Evolutionary conservation across 2,329 filamentous ascomycete species (phyloP), one percentile per base, ranked within the genome.

Genomic region (Hypoxylon sp.): DNA sequence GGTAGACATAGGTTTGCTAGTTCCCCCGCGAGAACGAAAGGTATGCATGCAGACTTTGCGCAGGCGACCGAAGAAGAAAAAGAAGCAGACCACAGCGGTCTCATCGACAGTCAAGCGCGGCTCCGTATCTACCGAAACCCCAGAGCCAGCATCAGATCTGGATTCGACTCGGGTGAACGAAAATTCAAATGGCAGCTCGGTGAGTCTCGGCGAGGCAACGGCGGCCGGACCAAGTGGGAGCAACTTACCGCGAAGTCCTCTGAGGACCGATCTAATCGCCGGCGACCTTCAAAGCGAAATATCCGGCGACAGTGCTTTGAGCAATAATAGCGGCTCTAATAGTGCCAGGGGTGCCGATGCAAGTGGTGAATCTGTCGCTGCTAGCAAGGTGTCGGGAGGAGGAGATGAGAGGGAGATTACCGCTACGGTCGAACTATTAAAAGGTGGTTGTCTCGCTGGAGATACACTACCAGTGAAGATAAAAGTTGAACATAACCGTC

Each of bases 41-140:
- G 92, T 97, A 57, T 93, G 90, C 2, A 77, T 97, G 23, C 92
- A 97, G 68, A 90, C 92, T 0, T 86, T 96, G 60, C 88, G 87
- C n/a, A 87, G 82, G 66, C 81, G 84, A 51, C 76, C 81, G 29
- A 87, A 81, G 64, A 82, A 81, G 59, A 90, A 83, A 68, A 83
- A 79, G 62, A 76, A 78, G 2, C 69, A 74, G 25, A 66, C 68
- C 2, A 62, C 75, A n/a, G 75, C 80, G 3, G 75, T 75, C 27
- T 63, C 74, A 7, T 71, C 77, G 3, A 21, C 55, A n/a, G 49
- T 44, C 12, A 64, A 62, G 37, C 52, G 57, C 15, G 54, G 57
- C 26, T 56, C 63, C 6, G 62, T 72, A n/a, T 71, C 76, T 7
- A 68, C 72, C 5, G 78, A 83, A 20, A 66, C 66, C 4, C 65